Base-by-base conservation (phyloP, 306 rosid species). In the Quercus dentata region DNA sequence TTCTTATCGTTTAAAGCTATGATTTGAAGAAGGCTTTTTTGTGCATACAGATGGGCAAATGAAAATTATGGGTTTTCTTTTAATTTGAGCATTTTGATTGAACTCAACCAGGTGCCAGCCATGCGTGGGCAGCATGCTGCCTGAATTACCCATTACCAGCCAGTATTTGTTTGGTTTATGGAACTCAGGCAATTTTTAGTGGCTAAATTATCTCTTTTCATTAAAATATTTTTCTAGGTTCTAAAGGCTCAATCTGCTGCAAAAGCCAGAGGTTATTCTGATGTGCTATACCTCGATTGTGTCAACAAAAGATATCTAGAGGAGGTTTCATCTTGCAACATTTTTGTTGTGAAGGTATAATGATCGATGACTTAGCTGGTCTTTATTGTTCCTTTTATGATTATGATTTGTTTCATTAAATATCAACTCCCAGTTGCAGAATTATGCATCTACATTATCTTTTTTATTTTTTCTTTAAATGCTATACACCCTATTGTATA, bases 241-340 rank as follows among this genome's bases (percentile, higher is more conserved):
- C 86, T 96, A 79, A 93, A 91, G 91, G 97, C 98, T 51, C 99
- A 96, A 79, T 88, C 92, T 59, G 98, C 84, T 25, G 99, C 99
- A 64, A 93, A 91, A 87, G 97, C 92, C 25, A 89, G 87, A 81
- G 99, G 99, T 73, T 96, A 89, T 84, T 90, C 99, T 46, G 98
- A 96, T 88, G 97, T 91, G 75, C 84, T 96, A 71, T 96, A 96
- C 81, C 97, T 96, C 51, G 99, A 96, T 69, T 96, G 97, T 76
- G 90, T 91, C 70, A 87, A 93, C 86, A 96, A 96, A 81, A 93
- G 63, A 86, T 96, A 91, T 85, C 86, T 96, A 73, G 99, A 96
- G 89, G 99, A 95, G 93, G 99, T 95, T 80, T 95, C 98, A 62
- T 91, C 92, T n/a, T 93, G 94, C 87, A 95, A 95, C 81, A 91